A percentile compares a stretch with the other conserved stretches of the same genome.
phyloP scores from a whole-genome alignment of 139 green algal genomes.

The Edaphochlamys debaryana region DNA sequence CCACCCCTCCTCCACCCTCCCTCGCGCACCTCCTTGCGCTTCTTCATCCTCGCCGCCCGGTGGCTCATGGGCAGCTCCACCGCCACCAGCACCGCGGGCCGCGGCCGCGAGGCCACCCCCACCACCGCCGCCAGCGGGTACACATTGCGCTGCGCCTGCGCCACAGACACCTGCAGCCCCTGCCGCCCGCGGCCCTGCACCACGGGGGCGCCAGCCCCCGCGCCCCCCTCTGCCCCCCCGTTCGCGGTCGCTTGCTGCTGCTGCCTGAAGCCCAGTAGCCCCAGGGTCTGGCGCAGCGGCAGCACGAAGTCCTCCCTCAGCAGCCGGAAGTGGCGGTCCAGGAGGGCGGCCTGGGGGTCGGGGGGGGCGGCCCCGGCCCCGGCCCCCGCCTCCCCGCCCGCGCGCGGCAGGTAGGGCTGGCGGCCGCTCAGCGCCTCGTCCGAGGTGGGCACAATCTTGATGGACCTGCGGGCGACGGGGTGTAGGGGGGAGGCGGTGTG shows the following conservation, averaged over 20 bases:
- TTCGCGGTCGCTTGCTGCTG: not conserved
- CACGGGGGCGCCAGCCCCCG: no score
- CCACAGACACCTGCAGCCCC: no score
- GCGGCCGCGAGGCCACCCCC: constrained; percentile 27
- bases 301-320: constrained; percentile 60
- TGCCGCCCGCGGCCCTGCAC: no score
- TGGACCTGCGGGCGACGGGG: no score
- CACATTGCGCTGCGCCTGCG: constrained; percentile 31
- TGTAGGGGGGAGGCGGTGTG: no score
- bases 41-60: constrained; percentile 2
- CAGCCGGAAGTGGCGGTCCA: constrained; percentile 66
- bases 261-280: constrained; percentile 15
- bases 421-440: constrained; percentile 40
- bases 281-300: constrained; percentile 44
- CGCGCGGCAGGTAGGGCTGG: not conserved
- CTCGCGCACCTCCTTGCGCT: not conserved
- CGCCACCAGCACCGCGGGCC: constrained; percentile 46
- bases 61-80: constrained; percentile 43
- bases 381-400: no score
- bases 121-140: constrained; percentile 18
- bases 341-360: constrained; percentile 45
- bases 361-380: not conserved
- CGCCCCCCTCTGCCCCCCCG: no score
- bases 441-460: constrained; percentile 49
- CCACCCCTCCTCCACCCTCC: no score